Evolutionary conservation across 2,329 filamentous ascomycete species (phyloP), one percentile per base, ranked within the genome.

Genomic region (Epichloe scottii): DNA sequence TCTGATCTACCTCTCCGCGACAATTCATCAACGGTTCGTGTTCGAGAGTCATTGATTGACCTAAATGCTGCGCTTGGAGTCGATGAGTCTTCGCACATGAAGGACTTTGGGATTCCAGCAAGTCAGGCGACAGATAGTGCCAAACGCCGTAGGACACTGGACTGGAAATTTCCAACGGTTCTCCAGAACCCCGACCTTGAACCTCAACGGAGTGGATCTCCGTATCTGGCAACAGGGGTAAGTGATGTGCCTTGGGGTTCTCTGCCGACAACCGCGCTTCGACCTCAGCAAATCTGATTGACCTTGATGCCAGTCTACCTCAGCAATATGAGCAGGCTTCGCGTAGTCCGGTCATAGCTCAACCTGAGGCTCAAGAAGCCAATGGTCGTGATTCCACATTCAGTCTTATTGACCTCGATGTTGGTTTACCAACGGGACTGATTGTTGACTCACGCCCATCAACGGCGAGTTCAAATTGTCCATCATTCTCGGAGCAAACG

Each of bases 1-100:
- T 69, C 71, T 0, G 80, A 84, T 59, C 68, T 84, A 5, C 79
- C 79, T 0, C 63, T 83, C 1, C 71, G 79, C 17, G 73, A 82
- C 53, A 73, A 81, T 57, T 77, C 75, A 15, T 42, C 68, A 62
- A 57, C 73, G 21, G 71, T 62, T 60, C 71, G 55, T 2, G 71
- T 82, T n/a, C 68, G 77, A 50, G 79, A 84, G 59, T 82, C 80
- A 1, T 70, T 84, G 21, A 84, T 84, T 52, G 80, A 84, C 56
- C 71, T 84, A 5, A 80, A 82, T 53, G 76, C 72, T 2, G 82
- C 78, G 21, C 67, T 83, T 6, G 70, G 74, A n/a, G 37, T 39
- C 45, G 77, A 26, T 26, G 26, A 26, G 26, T 26, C 26, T 26
- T 26, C 26, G 26, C 7, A 26, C 26, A 26, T 26, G 26, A 26